Percentiles rank a stretch among this genome's conserved stretches.
phyloP scores from a whole-genome alignment of 345 rosid species.

The Nasturtium officinale region DNA sequence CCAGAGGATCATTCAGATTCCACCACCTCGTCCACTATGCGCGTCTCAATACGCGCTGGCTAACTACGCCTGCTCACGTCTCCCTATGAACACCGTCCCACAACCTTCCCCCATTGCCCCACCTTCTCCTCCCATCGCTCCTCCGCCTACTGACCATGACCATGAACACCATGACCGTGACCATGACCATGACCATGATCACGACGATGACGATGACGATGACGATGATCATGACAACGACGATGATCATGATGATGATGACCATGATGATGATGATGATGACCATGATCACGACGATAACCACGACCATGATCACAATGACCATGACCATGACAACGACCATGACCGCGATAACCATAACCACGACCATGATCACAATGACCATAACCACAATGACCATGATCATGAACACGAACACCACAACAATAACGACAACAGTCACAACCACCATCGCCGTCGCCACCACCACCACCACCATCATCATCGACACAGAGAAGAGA shows the following conservation, averaged over 20 bases:
- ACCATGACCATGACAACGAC: neutral
- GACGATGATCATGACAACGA: neutral
- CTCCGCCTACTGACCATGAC: conserved; percentile 28
- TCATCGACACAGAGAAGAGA: conserved; percentile 25
- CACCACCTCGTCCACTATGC: conserved; percentile 61
- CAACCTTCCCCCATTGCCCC: conserved; percentile 30
- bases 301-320: neutral
- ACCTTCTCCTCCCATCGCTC: conserved; percentile 36
- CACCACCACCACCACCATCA: conserved; percentile 33
- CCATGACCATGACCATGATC: neutral
- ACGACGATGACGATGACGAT: neutral
- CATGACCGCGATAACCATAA: neutral
- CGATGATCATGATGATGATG: conserved; percentile 7
- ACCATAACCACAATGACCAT: neutral
- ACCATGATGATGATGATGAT: conserved; percentile 1
- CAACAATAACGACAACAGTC: conserved; percentile 23
- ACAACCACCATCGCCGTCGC: neutral
- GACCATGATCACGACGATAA: conserved; percentile 1
- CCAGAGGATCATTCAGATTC: conserved; percentile 38
- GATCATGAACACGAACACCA: neutral
- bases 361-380: neutral
- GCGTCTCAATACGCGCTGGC: conserved; percentile 65
- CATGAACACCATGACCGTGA: neutral
- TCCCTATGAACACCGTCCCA: conserved; percentile 46
- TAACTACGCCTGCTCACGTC: conserved; percentile 62